Conservation (phyloP, 2,329 filamentous ascomycete species). For the Chalaropsis thielavioides region DNA sequence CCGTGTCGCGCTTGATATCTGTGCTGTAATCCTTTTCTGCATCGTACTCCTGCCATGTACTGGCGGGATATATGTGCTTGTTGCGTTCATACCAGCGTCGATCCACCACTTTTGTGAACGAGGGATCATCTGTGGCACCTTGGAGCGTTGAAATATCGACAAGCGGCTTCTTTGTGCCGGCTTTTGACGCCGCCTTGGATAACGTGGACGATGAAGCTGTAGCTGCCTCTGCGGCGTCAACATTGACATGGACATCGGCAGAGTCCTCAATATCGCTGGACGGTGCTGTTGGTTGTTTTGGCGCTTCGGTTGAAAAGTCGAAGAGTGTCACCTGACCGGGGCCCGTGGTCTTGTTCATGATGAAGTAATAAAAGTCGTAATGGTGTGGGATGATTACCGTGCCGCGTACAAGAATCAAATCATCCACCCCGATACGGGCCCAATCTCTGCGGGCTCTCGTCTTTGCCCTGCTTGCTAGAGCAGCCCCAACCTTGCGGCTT, state of each 20-base stretch:
- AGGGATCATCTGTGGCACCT: conserved; percentile 63
- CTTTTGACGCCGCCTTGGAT: conserved; percentile 25
- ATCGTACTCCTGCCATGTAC: conserved; percentile 89
- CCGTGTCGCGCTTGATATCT: conserved; percentile 64
- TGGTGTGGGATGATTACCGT: conserved; percentile 95
- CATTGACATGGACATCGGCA: conserved; percentile 16
- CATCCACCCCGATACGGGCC: conserved; percentile 88
- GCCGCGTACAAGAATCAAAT: conserved; percentile 82
- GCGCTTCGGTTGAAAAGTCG: conserved; percentile 47
- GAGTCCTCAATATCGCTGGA: conserved; percentile 7
- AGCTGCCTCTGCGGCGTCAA: conserved; percentile 9
- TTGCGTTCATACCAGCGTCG: conserved; percentile 93
- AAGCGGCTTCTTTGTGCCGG: conserved; percentile 27
- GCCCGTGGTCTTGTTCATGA: conserved; percentile 70
- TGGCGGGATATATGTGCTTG: conserved; percentile 96
- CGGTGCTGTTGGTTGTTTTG: conserved; percentile 7
- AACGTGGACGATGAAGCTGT: conserved; percentile 21
- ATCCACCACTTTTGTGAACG: conserved; percentile 84
- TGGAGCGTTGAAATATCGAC: conserved; percentile 47
- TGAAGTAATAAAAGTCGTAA: conserved; percentile 94
- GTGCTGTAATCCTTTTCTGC: conserved; percentile 71
- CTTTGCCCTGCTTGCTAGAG: conserved; percentile 58
- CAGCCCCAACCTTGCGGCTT: conserved; percentile 77
- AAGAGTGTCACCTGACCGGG: conserved; percentile 64
- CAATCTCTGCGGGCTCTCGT: conserved; percentile 59